Evolutionary conservation across 1,284 basidiomycete genomes (phyloP).

Genomic region (Puccinia novopanici): DNA sequence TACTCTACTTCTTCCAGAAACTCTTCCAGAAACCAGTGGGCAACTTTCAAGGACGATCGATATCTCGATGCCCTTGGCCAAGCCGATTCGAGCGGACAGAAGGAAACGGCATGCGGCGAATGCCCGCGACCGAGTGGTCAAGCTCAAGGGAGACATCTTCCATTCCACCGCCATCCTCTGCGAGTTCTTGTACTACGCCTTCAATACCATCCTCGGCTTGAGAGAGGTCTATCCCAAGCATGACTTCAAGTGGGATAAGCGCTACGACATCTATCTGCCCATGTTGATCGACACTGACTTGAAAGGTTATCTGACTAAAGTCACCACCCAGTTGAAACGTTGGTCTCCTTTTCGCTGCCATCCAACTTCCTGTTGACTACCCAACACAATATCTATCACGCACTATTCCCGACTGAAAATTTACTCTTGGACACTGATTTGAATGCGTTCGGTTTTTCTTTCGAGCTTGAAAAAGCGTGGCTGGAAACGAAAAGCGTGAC

Average conservation of each 20-base stretch:
- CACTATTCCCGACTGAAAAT: neutral
- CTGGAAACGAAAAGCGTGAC: slow-evolving; percentile 36
- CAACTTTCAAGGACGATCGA: neutral
- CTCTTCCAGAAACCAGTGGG: no score
- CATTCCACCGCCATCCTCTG: slow-evolving; percentile 48
- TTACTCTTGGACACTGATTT: neutral
- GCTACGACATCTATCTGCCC: slow-evolving; percentile 46
- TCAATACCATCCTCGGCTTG: slow-evolving; percentile 41
- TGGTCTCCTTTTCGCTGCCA: neutral
- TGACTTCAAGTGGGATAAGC: slow-evolving; percentile 47
- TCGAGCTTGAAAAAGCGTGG: slow-evolving; percentile 31
- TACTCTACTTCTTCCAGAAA: no score
- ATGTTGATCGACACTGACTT: slow-evolving; percentile 44
- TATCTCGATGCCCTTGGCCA: slow-evolving; percentile 46
- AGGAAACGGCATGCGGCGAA: slow-evolving; percentile 20
- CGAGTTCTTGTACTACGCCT: slow-evolving; percentile 49
- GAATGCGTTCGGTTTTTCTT: neutral
- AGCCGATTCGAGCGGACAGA: slow-evolving; percentile 37
- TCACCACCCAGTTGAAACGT: slow-evolving; percentile 49
- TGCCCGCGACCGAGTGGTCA: slow-evolving; percentile 30
- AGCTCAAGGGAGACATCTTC: slow-evolving; percentile 39
- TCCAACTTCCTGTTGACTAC: neutral
- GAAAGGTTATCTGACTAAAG: slow-evolving; percentile 38
- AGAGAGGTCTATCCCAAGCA: slow-evolving; percentile 38
- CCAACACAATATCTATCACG: neutral